Evolutionary conservation across 257 asterid species (phyloP).

Genomic region (Datura wrightii): DNA sequence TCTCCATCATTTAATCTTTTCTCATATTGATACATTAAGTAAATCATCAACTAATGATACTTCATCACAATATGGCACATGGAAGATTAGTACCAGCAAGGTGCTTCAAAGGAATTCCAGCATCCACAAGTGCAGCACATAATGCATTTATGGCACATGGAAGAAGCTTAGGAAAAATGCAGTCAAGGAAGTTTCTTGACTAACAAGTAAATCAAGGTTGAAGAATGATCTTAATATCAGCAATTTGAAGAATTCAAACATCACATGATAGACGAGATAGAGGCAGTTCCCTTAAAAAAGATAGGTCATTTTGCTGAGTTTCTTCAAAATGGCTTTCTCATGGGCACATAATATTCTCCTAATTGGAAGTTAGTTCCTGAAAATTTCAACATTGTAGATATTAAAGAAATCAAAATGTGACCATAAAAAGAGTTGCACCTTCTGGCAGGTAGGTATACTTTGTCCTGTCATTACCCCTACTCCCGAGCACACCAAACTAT

Average conservation of each 20-base stretch:
- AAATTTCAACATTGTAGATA: not conserved
- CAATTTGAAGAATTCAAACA: not conserved
- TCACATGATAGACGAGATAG: not conserved
- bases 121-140: constrained; percentile 93
- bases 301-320: not conserved
- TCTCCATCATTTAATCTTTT: constrained; percentile 17
- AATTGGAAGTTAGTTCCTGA: not conserved
- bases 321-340: not conserved
- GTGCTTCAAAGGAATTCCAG: constrained; percentile 87
- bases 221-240: constrained; percentile 1
- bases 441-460: not conserved
- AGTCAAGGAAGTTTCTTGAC: constrained; percentile 60
- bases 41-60: constrained; percentile 31
- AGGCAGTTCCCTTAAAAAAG: not conserved
- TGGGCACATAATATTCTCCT: constrained; percentile 12
- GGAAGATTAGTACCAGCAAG: constrained; percentile 64
- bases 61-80: constrained; percentile 19
- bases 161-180: constrained; percentile 66
- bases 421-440: not conserved
- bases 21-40: constrained; percentile 23
- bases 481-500: not conserved
- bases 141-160: constrained; percentile 95
- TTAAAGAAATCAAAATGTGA: not conserved
- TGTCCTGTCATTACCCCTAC: not conserved
- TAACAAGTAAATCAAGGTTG: constrained; percentile 15